Percentiles rank a stretch among this genome's conserved stretches.
phyloP scores from a whole-genome alignment of 2,329 filamentous ascomycete species.

The Aschersonia sp. region DNA sequence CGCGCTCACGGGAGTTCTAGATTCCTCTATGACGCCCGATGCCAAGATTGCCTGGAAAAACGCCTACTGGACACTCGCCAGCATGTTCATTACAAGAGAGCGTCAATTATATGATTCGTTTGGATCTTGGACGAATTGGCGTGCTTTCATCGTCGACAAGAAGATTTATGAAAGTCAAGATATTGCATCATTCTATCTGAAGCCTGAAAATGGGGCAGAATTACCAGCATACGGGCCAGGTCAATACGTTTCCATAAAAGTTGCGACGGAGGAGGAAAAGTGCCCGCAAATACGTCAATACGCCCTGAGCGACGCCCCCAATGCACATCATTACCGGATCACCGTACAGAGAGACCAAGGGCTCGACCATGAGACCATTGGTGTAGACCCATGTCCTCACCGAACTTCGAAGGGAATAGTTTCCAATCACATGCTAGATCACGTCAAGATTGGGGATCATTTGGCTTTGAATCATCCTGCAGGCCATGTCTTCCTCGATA shows the following conservation, averaged over 20 bases:
- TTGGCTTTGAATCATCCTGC: constrained; percentile 53
- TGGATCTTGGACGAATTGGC: constrained; percentile 51
- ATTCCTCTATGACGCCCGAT: constrained; percentile 46
- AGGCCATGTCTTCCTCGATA: constrained; percentile 45
- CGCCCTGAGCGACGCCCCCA: constrained; percentile 52
- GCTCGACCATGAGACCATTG: constrained; percentile 14
- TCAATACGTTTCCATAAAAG: constrained; percentile 54
- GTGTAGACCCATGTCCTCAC: constrained; percentile 9
- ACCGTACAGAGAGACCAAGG: constrained; percentile 55
- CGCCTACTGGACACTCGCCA: constrained; percentile 60
- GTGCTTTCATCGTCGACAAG: constrained; percentile 47
- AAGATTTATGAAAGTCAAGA: constrained; percentile 54
- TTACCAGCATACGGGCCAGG: constrained; percentile 53
- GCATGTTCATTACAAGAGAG: constrained; percentile 57
- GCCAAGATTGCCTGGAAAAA: constrained; percentile 53
- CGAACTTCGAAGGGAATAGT: constrained; percentile 45
- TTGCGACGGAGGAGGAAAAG: constrained; percentile 39
- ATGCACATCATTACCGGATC: constrained; percentile 50
- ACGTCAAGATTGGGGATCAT: constrained; percentile 43
- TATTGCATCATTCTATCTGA: constrained; percentile 57
- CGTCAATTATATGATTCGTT: constrained; percentile 45
- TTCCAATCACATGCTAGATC: constrained; percentile 54
- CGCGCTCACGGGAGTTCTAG: constrained; percentile 53
- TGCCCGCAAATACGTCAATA: constrained; percentile 57
- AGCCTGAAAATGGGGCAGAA: constrained; percentile 43